Conservation (phyloP, 2,329 filamentous ascomycete genomes). For the Fusarium sp. region DNA sequence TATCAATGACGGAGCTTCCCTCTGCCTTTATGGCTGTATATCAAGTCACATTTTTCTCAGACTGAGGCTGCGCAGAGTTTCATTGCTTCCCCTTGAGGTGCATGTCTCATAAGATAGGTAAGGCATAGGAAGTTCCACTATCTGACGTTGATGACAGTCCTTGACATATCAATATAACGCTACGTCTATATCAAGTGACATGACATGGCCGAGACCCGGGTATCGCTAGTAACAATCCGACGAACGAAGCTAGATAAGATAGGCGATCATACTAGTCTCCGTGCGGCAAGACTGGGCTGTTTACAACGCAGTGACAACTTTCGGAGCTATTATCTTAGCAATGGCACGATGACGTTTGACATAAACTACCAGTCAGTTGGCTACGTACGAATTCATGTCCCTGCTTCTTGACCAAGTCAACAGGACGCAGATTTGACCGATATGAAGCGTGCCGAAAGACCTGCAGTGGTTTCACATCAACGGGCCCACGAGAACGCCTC, state of each 20-base stretch:
- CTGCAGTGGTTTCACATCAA: background rate
- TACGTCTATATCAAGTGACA: background rate
- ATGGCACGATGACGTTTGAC: background rate
- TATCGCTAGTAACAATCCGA: background rate
- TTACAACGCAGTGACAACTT: background rate
- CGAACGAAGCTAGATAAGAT: background rate
- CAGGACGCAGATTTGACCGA: background rate
- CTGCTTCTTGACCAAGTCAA: background rate
- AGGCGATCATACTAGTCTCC: background rate
- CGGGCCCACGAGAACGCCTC: background rate
- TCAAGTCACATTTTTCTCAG: background rate
- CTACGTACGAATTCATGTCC: background rate
- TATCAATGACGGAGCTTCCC: background rate
- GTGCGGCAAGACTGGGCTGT: background rate
- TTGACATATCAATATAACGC: background rate
- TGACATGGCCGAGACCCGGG: background rate
- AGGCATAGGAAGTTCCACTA: background rate
- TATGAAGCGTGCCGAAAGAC: background rate
- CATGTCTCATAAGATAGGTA: background rate
- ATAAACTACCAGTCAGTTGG: background rate
- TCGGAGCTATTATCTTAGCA: background rate
- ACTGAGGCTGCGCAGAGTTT: background rate
- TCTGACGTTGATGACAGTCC: background rate
- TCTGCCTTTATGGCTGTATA: background rate
- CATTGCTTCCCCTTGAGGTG: background rate